These are phyloP conservation scores for Deinandra increscens DNA, from an alignment of 129 eudicot genomes.

Conservation along the genomic window DNA sequence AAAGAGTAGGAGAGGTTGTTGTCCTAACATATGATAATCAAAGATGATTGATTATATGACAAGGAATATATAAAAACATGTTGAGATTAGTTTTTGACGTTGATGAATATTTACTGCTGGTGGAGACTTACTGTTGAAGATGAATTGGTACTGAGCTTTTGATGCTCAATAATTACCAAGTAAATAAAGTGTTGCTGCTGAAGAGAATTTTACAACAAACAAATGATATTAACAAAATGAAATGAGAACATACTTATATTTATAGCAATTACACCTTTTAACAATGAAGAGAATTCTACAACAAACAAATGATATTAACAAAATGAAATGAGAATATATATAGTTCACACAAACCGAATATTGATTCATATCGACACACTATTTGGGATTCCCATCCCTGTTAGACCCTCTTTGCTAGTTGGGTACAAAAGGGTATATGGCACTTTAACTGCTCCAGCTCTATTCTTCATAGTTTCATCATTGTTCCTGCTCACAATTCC, in stretches of 20 bases:
- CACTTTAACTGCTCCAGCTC: constrained; percentile 53
- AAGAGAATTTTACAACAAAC: neutral
- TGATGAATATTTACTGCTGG: too few species aligned
- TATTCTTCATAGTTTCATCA: constrained; percentile 40
- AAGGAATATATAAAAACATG: too few species aligned
- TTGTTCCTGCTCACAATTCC: constrained; percentile 41
- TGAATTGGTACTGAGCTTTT: too few species aligned
- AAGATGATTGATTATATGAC: too few species aligned
- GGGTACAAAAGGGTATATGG: constrained; percentile 68
- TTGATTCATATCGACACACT: constrained; percentile 51
- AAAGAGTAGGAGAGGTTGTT: too few species aligned
- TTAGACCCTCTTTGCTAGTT: constrained; percentile 60
- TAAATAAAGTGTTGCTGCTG: too few species aligned
- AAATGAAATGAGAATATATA: neutral
- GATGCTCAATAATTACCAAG: too few species aligned
- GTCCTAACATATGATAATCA: too few species aligned
- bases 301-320: neutral
- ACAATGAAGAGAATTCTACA: neutral
- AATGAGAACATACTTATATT: too few species aligned
- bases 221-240: neutral
- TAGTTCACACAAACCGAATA: neutral
- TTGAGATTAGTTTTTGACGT: too few species aligned
- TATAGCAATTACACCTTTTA: too few species aligned
- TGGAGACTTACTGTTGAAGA: too few species aligned
- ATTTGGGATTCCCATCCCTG: constrained; percentile 78